Conservation (phyloP, 805 yeast species). For the Kazachstania taianensis region DNA sequence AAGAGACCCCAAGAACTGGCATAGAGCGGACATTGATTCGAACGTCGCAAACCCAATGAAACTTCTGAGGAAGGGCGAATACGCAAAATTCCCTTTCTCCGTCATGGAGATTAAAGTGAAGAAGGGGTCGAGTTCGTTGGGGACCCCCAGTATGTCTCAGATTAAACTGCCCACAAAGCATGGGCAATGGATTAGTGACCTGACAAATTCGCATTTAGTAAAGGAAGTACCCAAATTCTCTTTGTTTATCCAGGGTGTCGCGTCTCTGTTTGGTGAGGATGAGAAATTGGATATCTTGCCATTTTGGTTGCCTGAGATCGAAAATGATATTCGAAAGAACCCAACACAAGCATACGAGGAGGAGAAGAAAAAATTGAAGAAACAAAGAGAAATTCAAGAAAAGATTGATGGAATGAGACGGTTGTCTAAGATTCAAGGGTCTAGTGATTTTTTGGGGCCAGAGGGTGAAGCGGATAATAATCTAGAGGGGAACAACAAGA, state of each 20-base stretch:
- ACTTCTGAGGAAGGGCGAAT: slow-evolving; percentile 78
- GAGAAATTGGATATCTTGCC: slow-evolving; percentile 76
- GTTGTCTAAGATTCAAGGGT: slow-evolving; percentile 17
- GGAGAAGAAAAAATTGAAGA: slow-evolving; percentile 43
- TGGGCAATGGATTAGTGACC: slow-evolving; percentile 75
- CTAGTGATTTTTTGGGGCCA: neutral
- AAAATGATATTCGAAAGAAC: slow-evolving; percentile 60
- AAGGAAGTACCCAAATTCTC: slow-evolving; percentile 92
- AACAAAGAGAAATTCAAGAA: slow-evolving; percentile 31
- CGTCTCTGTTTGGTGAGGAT: slow-evolving; percentile 80
- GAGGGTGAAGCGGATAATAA: neutral
- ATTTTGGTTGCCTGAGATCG: slow-evolving; percentile 90
- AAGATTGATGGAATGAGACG: slow-evolving; percentile 32
- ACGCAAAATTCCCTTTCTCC: slow-evolving; percentile 68
- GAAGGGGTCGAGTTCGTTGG: slow-evolving; percentile 31
- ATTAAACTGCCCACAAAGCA: slow-evolving; percentile 38
- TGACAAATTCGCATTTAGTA: slow-evolving; percentile 72
- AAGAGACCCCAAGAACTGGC: slow-evolving; percentile 86
- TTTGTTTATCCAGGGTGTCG: slow-evolving; percentile 86
- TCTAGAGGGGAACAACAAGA: slow-evolving; percentile 6
- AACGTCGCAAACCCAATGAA: slow-evolving; percentile 58
- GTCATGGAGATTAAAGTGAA: slow-evolving; percentile 79
- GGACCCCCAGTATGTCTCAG: slow-evolving; percentile 15
- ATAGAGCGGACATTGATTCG: slow-evolving; percentile 82
- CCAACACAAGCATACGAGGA: slow-evolving; percentile 74